phyloP scores from a whole-genome alignment of 306 rosid species.

The Glycine soja region DNA sequence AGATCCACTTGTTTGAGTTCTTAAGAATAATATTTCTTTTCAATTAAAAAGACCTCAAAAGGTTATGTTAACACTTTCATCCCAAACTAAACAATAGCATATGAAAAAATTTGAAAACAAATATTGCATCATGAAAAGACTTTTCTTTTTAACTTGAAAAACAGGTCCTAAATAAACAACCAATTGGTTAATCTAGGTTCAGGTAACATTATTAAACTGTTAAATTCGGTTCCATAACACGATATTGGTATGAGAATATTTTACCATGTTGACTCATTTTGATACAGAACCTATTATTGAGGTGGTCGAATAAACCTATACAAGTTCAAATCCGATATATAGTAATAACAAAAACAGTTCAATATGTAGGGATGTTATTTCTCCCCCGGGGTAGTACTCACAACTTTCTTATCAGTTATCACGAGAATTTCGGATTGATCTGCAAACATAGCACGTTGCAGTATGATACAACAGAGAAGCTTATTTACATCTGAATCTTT shows the following conservation, averaged over 20 bases:
- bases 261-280: conserved; percentile 31
- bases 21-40: not conserved
- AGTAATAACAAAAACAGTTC: conserved; percentile 29
- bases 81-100: not conserved
- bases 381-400: conserved; percentile 51
- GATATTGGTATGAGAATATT: conserved; percentile 15
- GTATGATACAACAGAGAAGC: conserved; percentile 49
- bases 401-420: conserved; percentile 41
- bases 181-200: not conserved
- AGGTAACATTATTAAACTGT: not conserved
- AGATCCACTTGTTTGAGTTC: no score
- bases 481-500: conserved; percentile 48
- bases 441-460: conserved; percentile 51
- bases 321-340: conserved; percentile 37
- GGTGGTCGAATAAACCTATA: conserved; percentile 38
- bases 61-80: no score
- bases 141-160: not conserved
- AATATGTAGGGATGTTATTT: conserved; percentile 35
- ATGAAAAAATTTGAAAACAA: not conserved
- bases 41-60: not conserved
- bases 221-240: not conserved
- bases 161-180: not conserved
- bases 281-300: conserved; percentile 44
- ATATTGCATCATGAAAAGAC: not conserved
- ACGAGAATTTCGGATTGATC: conserved; percentile 46